phyloP scores from a whole-genome alignment of 495 filamentous ascomycete species.

The Alectoria sarmentosa region DNA sequence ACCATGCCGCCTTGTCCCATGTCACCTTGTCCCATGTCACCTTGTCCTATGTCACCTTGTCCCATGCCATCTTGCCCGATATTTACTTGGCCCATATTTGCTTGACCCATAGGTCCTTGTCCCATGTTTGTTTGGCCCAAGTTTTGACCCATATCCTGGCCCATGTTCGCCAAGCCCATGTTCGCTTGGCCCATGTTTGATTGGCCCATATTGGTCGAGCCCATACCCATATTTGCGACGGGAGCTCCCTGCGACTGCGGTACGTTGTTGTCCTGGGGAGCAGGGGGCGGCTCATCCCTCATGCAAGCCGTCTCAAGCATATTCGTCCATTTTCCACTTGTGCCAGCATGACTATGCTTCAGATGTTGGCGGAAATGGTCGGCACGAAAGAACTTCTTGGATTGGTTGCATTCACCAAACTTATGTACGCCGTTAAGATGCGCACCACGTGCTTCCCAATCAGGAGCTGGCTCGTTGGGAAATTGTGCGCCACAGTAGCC shows the following conservation, averaged over 20 bases:
- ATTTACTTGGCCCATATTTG: slow-evolving; percentile 11
- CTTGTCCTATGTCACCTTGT: slow-evolving; percentile 13
- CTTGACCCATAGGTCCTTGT: slow-evolving; percentile 12
- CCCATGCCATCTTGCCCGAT: slow-evolving; percentile 13
- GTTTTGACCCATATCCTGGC: slow-evolving; percentile 12
- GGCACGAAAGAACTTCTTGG: slow-evolving; percentile 96
- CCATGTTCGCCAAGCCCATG: slow-evolving; percentile 15
- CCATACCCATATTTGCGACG: slow-evolving; percentile 28
- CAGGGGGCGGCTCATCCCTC: slow-evolving; percentile 65
- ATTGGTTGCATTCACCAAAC: slow-evolving; percentile 95
- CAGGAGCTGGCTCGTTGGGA: slow-evolving; percentile 55
- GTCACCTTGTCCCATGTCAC: slow-evolving; percentile 12
- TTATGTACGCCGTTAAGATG: slow-evolving; percentile 91
- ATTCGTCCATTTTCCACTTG: slow-evolving; percentile 98
- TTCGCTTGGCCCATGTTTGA: slow-evolving; percentile 13
- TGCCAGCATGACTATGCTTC: slow-evolving; percentile 95
- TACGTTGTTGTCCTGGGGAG: slow-evolving; percentile 17
- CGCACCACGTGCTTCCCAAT: slow-evolving; percentile 79
- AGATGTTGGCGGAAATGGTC: slow-evolving; percentile 98
- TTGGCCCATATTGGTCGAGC: slow-evolving; percentile 12
- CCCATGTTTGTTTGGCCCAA: slow-evolving; percentile 19
- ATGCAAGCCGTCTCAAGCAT: slow-evolving; percentile 95
- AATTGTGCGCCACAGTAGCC: slow-evolving; percentile 97
- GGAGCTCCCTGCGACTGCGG: slow-evolving; percentile 21
- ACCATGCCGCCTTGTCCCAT: slow-evolving; percentile 15